Base-by-base conservation (phyloP, 2,329 filamentous ascomycete species). In the Scedosporium minutisporum region DNA sequence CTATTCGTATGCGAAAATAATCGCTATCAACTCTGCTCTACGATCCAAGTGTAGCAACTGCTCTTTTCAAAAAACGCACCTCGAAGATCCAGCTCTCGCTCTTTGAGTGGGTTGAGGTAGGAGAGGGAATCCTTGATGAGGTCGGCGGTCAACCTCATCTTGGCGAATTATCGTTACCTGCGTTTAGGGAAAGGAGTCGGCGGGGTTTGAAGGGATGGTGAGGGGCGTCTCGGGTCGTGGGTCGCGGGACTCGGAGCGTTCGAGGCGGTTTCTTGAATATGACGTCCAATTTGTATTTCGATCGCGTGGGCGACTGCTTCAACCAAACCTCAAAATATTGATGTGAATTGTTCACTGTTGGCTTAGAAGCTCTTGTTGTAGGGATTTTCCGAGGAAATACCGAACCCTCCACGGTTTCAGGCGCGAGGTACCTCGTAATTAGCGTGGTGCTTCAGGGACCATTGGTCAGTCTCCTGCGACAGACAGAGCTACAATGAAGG, bases 21-120 rank as follows among this genome's bases (percentile, higher is more conserved):
- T 82, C 82, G 85, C 78, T 89, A 93, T 96, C 88, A 95, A 93
- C 85, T 85, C 83, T 90, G 89, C 84, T 87, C 74, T 38, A 86
- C 64, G 69, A 73, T 73, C 71, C 73, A 73, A 85, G 86, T 92
- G 90, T 90, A 96, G 91, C 86, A 96, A 95, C 92, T 93, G 90
- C 83, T 87, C 91, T 91, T 96, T 91, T 89, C 89, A 78, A 78
- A 78, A 84, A 78, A 84, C 92, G 87, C 90, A 97, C 95, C 95
- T 96, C 95, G 88, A 72, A 99, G 91, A 82, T 97, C 93, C 76
- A 99, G 87, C 85, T 99, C 95, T 77, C 95, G 91, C 84, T 99
- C 95, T 80, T 95, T 96, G 77, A 99, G 85, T 75, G 93, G 93
- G 79, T 97, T 99, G 78, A 97, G 89, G 83, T 97, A 99, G 76